phyloP scores from a whole-genome alignment of 495 filamentous ascomycete species.

The Acidiella bohemica region DNA sequence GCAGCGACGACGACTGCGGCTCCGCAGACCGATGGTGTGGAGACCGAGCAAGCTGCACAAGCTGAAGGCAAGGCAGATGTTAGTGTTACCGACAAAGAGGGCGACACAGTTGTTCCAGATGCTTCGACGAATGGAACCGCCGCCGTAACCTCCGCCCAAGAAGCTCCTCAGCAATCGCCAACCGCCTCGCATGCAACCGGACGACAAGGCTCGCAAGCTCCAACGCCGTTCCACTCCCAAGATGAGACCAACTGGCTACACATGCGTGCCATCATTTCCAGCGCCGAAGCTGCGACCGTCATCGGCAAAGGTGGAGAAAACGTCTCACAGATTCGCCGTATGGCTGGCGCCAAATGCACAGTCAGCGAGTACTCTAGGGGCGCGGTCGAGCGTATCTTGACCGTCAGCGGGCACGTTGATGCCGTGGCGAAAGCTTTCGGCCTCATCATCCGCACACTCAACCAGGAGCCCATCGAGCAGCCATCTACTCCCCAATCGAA shows the following conservation, averaged over 20 bases:
- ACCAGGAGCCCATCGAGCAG: slow-evolving; percentile 80
- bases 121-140: slow-evolving; percentile 41
- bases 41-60: too few relatives aligned
- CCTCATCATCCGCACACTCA: slow-evolving; percentile 91
- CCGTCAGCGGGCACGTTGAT: slow-evolving; percentile 89
- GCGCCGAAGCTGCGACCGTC: slow-evolving; percentile 89
- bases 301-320: slow-evolving; percentile 99
- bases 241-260: slow-evolving; percentile 96
- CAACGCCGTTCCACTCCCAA: slow-evolving; percentile 41
- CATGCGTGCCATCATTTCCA: slow-evolving; percentile 88
- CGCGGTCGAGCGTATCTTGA: slow-evolving; percentile 91
- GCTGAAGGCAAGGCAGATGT: slow-evolving; percentile 35
- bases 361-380: slow-evolving; percentile 96
- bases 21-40: slow-evolving; percentile 18
- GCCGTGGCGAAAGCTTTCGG: slow-evolving; percentile 97
- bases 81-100: slow-evolving; percentile 36
- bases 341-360: slow-evolving; percentile 93
- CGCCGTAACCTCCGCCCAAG: slow-evolving; percentile 27
- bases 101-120: slow-evolving; percentile 62
- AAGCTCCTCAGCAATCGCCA: slow-evolving; percentile 31
- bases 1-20: slow-evolving; percentile 32
- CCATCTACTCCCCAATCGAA: slow-evolving; percentile 85
- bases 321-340: slow-evolving; percentile 79
- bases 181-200: slow-evolving; percentile 33
- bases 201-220: slow-evolving; percentile 37